Evolutionary conservation across 2,329 filamentous ascomycete genomes (phyloP), one percentile per base, ranked within the genome.

Genomic region (Colletotrichum magnum): DNA sequence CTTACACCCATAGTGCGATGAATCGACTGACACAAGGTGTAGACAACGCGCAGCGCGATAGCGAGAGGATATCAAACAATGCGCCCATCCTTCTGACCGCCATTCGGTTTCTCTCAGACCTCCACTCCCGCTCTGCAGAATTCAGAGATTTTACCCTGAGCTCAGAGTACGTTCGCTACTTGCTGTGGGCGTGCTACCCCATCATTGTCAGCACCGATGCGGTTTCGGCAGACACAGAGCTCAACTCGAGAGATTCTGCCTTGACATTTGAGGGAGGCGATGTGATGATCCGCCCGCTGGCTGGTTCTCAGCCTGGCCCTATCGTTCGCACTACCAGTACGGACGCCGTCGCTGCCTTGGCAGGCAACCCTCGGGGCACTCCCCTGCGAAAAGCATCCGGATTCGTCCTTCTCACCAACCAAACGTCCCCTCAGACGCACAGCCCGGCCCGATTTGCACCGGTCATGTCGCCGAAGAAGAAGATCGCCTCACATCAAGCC

Each of bases 211-310:
- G 94, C 73, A 91, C 93, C 13, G 94, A 98, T 79, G 87, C 91
- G 24, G 91, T 98, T 47, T 92, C 89, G 63, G 91, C 96, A 0
- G 93, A 96, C 74, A 93, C 91, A 0, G 96, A 99, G 78, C 82
- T 98, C n/a, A 90, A 94, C 74, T 95, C 94, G 16, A 88, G 92
- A 74, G 92, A 95, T 73, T 93, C 93, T 12, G 88, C 90, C 1
- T 86, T 97, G 66, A 95, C 90, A 0, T 97, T 97, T 73, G 94
- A 96, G 73, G 94, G 94, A 1, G 90, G 92, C 52, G 94, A 95
- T 79, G 92, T 97, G 1, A 92, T 95, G 26, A 93, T 97, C 69
- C 90, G 93, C 15, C 93, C 94, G 0, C 86, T 93, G 5, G 90
- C 82, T 21, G 82, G 89, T 1, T 89, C 90, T 16, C 86, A 88